Base-by-base conservation (phyloP, 495 filamentous ascomycete species). In the Annulohypoxylon nitens region DNA sequence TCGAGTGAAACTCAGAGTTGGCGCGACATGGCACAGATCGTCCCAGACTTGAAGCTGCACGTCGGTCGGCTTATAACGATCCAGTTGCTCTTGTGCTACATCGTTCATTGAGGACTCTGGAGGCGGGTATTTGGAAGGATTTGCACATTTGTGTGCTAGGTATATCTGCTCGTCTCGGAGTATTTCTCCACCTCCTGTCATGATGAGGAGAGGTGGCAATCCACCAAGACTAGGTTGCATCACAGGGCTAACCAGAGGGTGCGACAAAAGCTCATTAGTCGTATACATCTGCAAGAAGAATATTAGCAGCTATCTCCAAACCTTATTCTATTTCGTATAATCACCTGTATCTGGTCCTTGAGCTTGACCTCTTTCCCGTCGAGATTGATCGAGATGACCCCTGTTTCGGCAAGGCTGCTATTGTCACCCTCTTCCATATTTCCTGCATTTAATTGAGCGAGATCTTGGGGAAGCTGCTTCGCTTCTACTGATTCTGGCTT, bases 21-120 rank as follows among this genome's bases (percentile, higher is more conserved):
- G 93, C 2, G 91, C 92, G 11, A 97, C 95, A 77, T 98, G 95
- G 68, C 95, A 98, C 16, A 97, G 82, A 76, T 97, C 90, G 34
- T 98, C 95, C 93, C 95, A 98, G 6, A 98, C 91, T 79, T 98
- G 95, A n/a, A 98, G 84, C 78, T 97, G 94, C 8, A 98, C 95
- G 76, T 97, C 90, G 0, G 95, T 98, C 2, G 93, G 92, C 37
- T 88, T 86, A 76, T 91, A 96, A 43, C 87, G 88, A 25, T 85
- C 79, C 16, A 97, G 71, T 14, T 90, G 87, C 2, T 89, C 90
- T 62, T 78, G 80, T 30, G 83, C 82, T 47, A 88, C 78, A 45
- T 94, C 91, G 43, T 90, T 83, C 34, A 95, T 83, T 63, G 90
- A 85, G 0, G 83, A 82, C 37, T 93, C 88, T 12, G 86, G 84